phyloP scores from a whole-genome alignment of 2,329 filamentous ascomycete genomes.

The Alternaria postmessia region DNA sequence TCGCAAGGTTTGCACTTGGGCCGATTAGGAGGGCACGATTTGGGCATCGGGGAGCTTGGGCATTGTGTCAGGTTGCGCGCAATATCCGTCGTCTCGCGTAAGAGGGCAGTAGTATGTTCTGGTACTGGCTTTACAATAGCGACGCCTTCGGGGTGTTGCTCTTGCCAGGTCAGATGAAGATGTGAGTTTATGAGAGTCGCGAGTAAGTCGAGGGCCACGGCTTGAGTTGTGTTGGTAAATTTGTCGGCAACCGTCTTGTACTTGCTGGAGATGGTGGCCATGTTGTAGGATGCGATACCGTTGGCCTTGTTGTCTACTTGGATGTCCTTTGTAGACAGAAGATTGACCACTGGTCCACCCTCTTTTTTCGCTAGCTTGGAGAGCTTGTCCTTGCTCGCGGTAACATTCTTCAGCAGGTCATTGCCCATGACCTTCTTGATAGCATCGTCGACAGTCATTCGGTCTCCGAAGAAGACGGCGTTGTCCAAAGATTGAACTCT shows the following conservation, averaged over 20 bases:
- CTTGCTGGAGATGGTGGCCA: conserved; percentile 64
- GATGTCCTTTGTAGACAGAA: conserved; percentile 64
- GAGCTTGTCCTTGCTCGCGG: conserved; percentile 68
- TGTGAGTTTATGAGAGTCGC: conserved; percentile 83
- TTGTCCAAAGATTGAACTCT: conserved; percentile 76
- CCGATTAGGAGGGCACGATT: conserved; percentile 84
- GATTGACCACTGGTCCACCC: conserved; percentile 70
- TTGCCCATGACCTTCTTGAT: conserved; percentile 53
- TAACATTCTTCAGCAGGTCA: conserved; percentile 63
- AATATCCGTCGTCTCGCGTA: conserved; percentile 74
- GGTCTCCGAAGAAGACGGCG: conserved; percentile 76
- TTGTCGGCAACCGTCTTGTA: conserved; percentile 74
- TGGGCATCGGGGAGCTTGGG: conserved; percentile 73
- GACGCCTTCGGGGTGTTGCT: conserved; percentile 77
- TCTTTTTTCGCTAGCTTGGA: conserved; percentile 59
- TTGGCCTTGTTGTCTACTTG: conserved; percentile 69
- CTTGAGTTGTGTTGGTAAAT: conserved; percentile 61
- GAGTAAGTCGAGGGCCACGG: conserved; percentile 70
- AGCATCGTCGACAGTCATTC: conserved; percentile 56
- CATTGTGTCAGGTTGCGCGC: conserved; percentile 80
- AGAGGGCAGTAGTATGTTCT: conserved; percentile 75
- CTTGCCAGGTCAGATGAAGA: conserved; percentile 85
- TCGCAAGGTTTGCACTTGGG: conserved; percentile 76
- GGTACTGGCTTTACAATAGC: conserved; percentile 81
- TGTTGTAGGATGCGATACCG: conserved; percentile 80